Percentiles rank a stretch among this genome's conserved stretches.
These are phyloP conservation scores for Gigaspora rosea DNA, from an alignment of 192 early-diverging fungal genomes.

Conservation along the genomic window DNA sequence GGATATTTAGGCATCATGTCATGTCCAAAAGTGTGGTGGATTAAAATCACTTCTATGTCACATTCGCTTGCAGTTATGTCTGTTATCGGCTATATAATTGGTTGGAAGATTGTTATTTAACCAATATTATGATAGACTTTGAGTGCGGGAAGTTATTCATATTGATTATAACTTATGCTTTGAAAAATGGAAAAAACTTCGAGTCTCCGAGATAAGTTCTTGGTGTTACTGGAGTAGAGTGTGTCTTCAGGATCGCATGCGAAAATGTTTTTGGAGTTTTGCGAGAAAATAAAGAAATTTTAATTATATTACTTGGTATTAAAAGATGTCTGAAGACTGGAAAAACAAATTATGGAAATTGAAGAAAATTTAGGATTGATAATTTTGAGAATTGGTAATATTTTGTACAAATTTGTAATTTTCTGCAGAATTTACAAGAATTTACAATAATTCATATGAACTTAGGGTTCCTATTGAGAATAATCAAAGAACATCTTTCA, in stretches of 20 bases:
- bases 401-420: background rate
- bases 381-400: conserved; percentile 13
- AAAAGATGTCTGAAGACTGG: conserved; percentile 36
- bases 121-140: conserved; percentile 89
- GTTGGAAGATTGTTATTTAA: conserved; percentile 91
- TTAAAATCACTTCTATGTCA: conserved; percentile 67
- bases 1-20: conserved; percentile 56
- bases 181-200: conserved; percentile 85
- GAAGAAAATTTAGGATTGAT: conserved; percentile 3
- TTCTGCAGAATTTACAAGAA: background rate
- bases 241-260: conserved; percentile 75
- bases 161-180: conserved; percentile 98
- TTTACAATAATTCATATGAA: background rate
- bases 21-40: conserved; percentile 70
- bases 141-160: conserved; percentile 86
- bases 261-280: conserved; percentile 79
- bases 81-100: conserved; percentile 86
- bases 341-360: conserved; percentile 30
- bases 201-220: conserved; percentile 89
- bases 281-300: conserved; percentile 74
- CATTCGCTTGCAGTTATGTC: conserved; percentile 74
- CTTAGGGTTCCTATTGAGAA: conserved; percentile 1
- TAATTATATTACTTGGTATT: conserved; percentile 79
- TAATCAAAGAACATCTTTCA: background rate
- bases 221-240: conserved; percentile 79